Percentiles rank a stretch among this genome's conserved stretches.
phyloP scores from a whole-genome alignment of 139 green algal species.

The Nannochloris sp. region DNA sequence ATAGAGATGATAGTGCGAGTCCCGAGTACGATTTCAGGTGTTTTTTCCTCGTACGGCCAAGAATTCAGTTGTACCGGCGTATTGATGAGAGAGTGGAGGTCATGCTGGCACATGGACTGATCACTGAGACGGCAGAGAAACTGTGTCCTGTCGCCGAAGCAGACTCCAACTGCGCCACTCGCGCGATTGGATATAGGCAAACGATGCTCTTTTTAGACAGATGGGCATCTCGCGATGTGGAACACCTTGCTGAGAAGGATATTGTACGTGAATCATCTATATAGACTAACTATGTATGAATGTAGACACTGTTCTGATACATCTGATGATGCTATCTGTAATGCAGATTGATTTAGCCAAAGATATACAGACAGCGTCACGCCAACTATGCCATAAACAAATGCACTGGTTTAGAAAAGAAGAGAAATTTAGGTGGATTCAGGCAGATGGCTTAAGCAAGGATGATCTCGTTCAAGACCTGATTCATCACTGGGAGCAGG shows the following conservation, averaged over 20 bases:
- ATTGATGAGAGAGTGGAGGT: conserved; percentile 65
- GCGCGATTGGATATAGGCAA: conserved; percentile 69
- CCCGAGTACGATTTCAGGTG: conserved; percentile 55
- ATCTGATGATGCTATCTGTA: neutral
- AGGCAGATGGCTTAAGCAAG: conserved; percentile 17
- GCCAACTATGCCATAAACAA: conserved; percentile 64
- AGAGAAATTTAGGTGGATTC: conserved; percentile 46
- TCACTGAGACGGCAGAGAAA: conserved; percentile 33
- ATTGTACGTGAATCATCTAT: neutral
- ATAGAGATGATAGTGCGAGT: conserved; percentile 10
- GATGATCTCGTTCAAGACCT: conserved; percentile 34
- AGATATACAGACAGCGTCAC: conserved; percentile 50
- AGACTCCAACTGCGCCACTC: conserved; percentile 46
- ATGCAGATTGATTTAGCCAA: conserved; percentile 32
- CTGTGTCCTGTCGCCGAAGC: conserved; percentile 37
- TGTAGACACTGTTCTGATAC: conserved; percentile 5
- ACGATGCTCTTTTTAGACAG: conserved; percentile 28
- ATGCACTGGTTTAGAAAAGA: conserved; percentile 73
- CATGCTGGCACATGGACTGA: conserved; percentile 54
- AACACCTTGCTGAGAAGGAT: neutral
- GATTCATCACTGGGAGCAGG: conserved; percentile 11
- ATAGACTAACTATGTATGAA: neutral
- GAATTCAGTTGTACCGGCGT: conserved; percentile 59
- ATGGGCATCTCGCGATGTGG: neutral
- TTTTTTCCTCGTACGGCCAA: conserved; percentile 74